Conservation (phyloP, 768 basidiomycete species). For the Lentinula sp. region DNA sequence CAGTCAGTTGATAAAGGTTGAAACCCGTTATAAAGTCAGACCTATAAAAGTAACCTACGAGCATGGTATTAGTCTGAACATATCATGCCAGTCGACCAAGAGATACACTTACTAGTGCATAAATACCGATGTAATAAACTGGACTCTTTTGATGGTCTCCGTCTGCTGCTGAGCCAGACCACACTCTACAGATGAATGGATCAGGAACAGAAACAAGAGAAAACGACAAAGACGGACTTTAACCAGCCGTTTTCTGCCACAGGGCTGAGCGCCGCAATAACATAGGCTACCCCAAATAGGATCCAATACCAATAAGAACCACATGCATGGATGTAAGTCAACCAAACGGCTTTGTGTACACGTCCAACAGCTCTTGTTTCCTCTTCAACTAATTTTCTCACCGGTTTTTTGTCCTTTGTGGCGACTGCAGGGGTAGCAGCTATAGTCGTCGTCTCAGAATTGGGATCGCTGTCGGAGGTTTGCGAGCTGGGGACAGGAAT, state of each 20-base stretch:
- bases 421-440: constrained; percentile 12
- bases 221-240: constrained; percentile 24
- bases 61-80: not conserved
- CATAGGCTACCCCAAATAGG: constrained; percentile 43
- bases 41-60: constrained; percentile 33
- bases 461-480: not conserved
- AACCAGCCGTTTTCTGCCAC: constrained; percentile 73
- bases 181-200: constrained; percentile 27
- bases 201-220: constrained; percentile 16
- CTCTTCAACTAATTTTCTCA: constrained; percentile 82
- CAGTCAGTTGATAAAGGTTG: not conserved
- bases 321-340: constrained; percentile 44
- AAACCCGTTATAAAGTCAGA: not conserved
- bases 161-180: constrained; percentile 46
- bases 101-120: constrained; percentile 55
- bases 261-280: constrained; percentile 56
- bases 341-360: constrained; percentile 63
- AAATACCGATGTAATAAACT: constrained; percentile 62
- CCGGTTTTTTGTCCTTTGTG: constrained; percentile 45
- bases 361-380: constrained; percentile 73
- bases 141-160: constrained; percentile 36
- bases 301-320: constrained; percentile 52
- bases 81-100: not conserved
- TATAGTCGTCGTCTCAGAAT: constrained; percentile 25
- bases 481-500: constrained; percentile 12